Conservation (phyloP, 192 early-diverging fungal genomes). For the Entomortierella lignicola region DNA sequence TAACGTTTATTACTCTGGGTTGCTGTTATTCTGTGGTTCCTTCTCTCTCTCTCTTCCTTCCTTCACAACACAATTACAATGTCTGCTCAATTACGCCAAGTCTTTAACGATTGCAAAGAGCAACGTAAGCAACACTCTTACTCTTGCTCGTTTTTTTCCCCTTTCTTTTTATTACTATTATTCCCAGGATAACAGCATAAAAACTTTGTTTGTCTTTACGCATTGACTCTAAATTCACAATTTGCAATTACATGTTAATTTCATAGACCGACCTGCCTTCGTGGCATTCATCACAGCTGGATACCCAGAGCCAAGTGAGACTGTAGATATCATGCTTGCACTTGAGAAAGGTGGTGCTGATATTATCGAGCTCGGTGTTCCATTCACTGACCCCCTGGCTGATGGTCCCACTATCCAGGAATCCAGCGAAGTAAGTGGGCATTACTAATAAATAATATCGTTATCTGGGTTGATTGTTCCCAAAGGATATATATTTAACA, state of each 20-base stretch:
- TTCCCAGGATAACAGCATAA: neutral
- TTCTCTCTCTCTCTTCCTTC: neutral
- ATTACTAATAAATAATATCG: neutral
- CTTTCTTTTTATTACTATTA: too few relatives aligned
- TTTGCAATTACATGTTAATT: neutral
- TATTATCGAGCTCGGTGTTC: slow-evolving; percentile 96
- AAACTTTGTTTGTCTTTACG: neutral
- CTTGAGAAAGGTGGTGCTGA: slow-evolving; percentile 93
- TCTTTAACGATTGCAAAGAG: slow-evolving; percentile 55
- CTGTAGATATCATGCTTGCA: slow-evolving; percentile 88
- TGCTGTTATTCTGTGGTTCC: neutral
- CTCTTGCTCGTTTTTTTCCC: too few relatives aligned
- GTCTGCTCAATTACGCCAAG: slow-evolving; percentile 55
- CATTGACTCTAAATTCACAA: neutral
- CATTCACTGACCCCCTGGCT: slow-evolving; percentile 97
- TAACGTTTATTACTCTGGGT: neutral
- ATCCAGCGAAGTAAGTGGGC: slow-evolving; percentile 72
- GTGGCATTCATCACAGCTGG: slow-evolving; percentile 96
- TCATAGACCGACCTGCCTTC: slow-evolving; percentile 85
- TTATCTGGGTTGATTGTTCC: slow-evolving; percentile 1
- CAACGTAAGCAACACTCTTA: slow-evolving; percentile 58
- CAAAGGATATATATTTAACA: too few relatives aligned
- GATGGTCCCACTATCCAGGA: slow-evolving; percentile 98
- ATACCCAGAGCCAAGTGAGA: slow-evolving; percentile 82
- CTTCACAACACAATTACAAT: slow-evolving; percentile 28